Base-by-base conservation (phyloP, 2,329 filamentous ascomycete species). In the Aaosphaeria pasadenensis region DNA sequence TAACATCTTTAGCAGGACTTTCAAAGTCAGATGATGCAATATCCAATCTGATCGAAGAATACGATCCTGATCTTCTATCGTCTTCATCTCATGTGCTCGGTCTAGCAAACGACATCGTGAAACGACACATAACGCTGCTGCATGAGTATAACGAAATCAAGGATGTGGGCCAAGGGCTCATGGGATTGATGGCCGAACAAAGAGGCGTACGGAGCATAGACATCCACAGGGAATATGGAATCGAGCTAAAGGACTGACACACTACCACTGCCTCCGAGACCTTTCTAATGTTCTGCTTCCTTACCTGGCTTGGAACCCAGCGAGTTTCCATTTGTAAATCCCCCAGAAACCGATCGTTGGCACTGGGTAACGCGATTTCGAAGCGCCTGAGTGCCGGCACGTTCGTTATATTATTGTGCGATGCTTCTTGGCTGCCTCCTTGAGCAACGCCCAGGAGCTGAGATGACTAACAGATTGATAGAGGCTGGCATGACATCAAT, bases 91-190 rank as follows among this genome's bases (percentile, higher is more conserved):
- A 67, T 6, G 49, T 71, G 4, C 63, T 72, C 52, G 66, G 55
- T 11, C 72, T 75, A 7, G 75, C 81, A 0, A 73, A 79, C 38
- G 68, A 71, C 17, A 79, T 81, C 7, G 81, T 86, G 44, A 78
- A 82, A 46, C 71, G 72, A 31, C 85, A 88, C 63, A 88, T 88
- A 59, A 76, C 76, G 49, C 72, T 85, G 4, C 72, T 89, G 31
- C 84, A 87, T 54, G 73, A 81, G 48, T 89, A 88, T 69, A 89
- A 89, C 58, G 85, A 87, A 64, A 82, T 88, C 57, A 83, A 84
- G 53, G 86, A 89, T 64, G 73, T 86, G 6, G 85, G 81, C 0
- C 79, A 84, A 59, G 85, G 84, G 0, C 60, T 89, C 30, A 77
- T 88, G 69, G 84, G 83, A 0, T 67, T 88, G 57, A 81, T 88